Evolutionary conservation across 208 protist species (phyloP), one percentile per base, ranked within the genome.

Genomic region (Leptomonas pyrrhocoris): DNA sequence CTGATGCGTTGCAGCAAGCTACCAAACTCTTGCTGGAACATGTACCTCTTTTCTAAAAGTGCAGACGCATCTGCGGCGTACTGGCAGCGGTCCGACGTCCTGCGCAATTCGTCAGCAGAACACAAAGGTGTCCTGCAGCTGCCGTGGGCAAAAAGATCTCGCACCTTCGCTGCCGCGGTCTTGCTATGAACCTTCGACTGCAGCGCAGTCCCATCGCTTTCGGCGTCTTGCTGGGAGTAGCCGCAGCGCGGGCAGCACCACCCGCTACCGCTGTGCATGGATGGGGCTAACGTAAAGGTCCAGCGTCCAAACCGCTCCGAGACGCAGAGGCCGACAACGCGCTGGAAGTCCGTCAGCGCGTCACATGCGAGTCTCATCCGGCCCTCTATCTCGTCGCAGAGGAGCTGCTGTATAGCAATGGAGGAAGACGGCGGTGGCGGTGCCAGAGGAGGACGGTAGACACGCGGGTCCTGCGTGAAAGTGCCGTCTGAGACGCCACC

Each of bases 261-360:
- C 21, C 46, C 61, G 19, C 61, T 28, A 0, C 45, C 48, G 5
- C 4, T 27, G 30, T 42, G 18, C 19, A 34, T 3, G 2, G 30
- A 21, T 8, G 61, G 23, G 6, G 61, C 18, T 11, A 57, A 12
- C 49, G 61, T 25, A 38, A 81, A 88, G 21, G 64, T 63, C 83
- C 90, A 93, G 27, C 57, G 34, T 12, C 86, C 85, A 27, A 84
- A 72, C 18, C 77, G 76, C 40, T 75, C 66, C 8, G 71, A 64
- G 25, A 89, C 82, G 28, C 75, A 77, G 38, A 80, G 70, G 42
- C 73, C 69, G 0, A 93, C 81, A 54, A 93, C 82, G n/a, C 83
- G 80, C 57, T 93, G 86, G 80, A 95, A 92, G 34, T 75, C 74
- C 4, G 81, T 90, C 31, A 80, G 40, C 54, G 88, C 85, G 71